Evolutionary conservation across 1,139 yeast species (phyloP).

Genomic region (Suhomyces choctaworum): DNA sequence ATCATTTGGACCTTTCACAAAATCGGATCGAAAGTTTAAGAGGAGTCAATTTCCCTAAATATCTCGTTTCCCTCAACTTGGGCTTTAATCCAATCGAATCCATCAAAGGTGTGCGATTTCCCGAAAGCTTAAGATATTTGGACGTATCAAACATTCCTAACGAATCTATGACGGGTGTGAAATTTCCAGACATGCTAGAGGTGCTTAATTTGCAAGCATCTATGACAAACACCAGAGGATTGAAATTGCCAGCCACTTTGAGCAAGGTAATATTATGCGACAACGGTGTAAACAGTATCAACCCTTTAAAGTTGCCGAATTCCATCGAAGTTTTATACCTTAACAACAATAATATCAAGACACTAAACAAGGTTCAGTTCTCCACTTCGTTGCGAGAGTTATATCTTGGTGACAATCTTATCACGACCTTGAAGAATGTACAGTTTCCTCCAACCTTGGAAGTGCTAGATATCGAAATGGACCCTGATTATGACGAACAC

Average conservation of each 20-base stretch:
- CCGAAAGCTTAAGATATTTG: constrained; percentile 36
- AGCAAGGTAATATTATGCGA: constrained; percentile 37
- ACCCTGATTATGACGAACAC: constrained; percentile 42
- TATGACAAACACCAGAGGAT: constrained; percentile 49
- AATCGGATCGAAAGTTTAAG: constrained; percentile 44
- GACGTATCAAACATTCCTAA: constrained; percentile 48
- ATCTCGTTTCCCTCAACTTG: constrained; percentile 32
- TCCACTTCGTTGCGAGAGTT: constrained; percentile 39
- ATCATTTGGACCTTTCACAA: constrained; percentile 39
- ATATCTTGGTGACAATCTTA: constrained; percentile 44
- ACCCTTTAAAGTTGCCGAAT: constrained; percentile 47
- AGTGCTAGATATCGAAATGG: constrained; percentile 45
- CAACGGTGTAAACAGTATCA: constrained; percentile 49
- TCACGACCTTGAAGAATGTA: constrained; percentile 49
- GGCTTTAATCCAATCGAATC: constrained; percentile 47
- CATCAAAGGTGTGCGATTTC: constrained; percentile 44
- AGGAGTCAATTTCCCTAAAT: constrained; percentile 41
- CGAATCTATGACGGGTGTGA: constrained; percentile 50
- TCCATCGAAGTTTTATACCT: constrained; percentile 40
- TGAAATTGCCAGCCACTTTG: constrained; percentile 39
- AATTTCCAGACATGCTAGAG: constrained; percentile 43
- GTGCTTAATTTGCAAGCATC: constrained; percentile 45
- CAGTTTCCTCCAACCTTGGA: constrained; percentile 41
- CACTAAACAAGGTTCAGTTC: constrained; percentile 46
- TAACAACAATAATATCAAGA: constrained; percentile 45